These are phyloP conservation scores for Fusarium chuoi DNA, from an alignment of 2,329 filamentous ascomycete genomes.

Conservation along the genomic window DNA sequence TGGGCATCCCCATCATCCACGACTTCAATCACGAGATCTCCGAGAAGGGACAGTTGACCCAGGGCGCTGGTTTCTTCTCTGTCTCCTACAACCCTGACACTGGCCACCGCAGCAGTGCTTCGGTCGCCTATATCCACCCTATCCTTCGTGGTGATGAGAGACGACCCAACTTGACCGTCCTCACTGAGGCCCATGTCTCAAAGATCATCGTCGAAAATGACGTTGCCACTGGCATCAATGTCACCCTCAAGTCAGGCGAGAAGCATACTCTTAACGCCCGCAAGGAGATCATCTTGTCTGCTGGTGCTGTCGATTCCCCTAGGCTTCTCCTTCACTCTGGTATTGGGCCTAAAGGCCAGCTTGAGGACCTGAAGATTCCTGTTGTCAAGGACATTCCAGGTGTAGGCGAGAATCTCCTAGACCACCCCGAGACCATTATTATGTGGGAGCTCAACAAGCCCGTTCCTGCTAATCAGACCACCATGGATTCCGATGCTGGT, in stretches of 20 bases:
- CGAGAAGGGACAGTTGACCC: conserved; percentile 74
- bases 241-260: conserved; percentile 68
- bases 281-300: conserved; percentile 81
- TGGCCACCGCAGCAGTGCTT: conserved; percentile 84
- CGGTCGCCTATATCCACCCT: conserved; percentile 92
- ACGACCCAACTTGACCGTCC: conserved; percentile 83
- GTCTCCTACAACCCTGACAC: conserved; percentile 92
- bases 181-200: conserved; percentile 90
- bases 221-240: conserved; percentile 76
- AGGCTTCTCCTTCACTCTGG: conserved; percentile 70
- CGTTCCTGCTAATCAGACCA: conserved; percentile 81
- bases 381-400: conserved; percentile 68
- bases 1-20: conserved; percentile 82
- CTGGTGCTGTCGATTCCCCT: conserved; percentile 84
- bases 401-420: conserved; percentile 70
- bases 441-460: conserved; percentile 83
- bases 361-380: conserved; percentile 63
- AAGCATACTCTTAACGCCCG: conserved; percentile 69
- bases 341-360: conserved; percentile 64
- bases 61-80: conserved; percentile 89
- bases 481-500: conserved; percentile 90
- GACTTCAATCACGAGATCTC: conserved; percentile 91
- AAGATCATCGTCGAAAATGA: conserved; percentile 78
- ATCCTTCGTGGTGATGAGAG: conserved; percentile 86
- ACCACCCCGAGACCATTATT: conserved; percentile 70